These are phyloP conservation scores for Fusarium tanahbumbuense DNA, from an alignment of 2,329 filamentous ascomycete genomes.

Conservation along the genomic window DNA sequence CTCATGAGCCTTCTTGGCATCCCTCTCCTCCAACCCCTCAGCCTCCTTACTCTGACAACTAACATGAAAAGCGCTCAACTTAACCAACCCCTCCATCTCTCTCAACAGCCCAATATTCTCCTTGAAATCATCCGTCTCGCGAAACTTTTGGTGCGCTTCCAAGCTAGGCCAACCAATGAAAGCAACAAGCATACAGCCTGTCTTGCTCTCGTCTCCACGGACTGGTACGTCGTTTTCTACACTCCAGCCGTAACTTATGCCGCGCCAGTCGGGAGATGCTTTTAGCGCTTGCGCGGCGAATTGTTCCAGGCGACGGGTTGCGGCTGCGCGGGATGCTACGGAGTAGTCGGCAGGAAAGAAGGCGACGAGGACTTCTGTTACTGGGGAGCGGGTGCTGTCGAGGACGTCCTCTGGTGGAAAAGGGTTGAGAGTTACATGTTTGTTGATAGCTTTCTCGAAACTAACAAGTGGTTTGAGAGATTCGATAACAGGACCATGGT, in stretches of 20 bases:
- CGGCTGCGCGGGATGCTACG: slow-evolving; percentile 31
- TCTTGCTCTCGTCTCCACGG: slow-evolving; percentile 44
- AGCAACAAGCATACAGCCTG: slow-evolving; percentile 40
- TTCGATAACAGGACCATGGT: slow-evolving; percentile 30
- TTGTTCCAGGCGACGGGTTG: slow-evolving; percentile 30
- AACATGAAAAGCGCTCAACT: slow-evolving; percentile 40
- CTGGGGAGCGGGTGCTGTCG: slow-evolving; percentile 31
- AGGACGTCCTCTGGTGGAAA: slow-evolving; percentile 41
- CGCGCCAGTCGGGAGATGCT: slow-evolving; percentile 35
- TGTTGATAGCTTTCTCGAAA: slow-evolving; percentile 32
- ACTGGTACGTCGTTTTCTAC: slow-evolving; percentile 49
- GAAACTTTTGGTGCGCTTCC: slow-evolving; percentile 52
- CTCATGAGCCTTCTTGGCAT: slow-evolving; percentile 25
- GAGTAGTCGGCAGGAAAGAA: slow-evolving; percentile 41
- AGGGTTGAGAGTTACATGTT: slow-evolving; percentile 40
- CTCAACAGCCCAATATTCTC: slow-evolving; percentile 46
- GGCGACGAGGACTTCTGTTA: slow-evolving; percentile 39
- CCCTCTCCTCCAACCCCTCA: slow-evolving; percentile 5
- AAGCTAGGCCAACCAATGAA: slow-evolving; percentile 55
- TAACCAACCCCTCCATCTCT: slow-evolving; percentile 38
- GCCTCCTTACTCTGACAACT: slow-evolving; percentile 36
- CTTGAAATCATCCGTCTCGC: slow-evolving; percentile 52
- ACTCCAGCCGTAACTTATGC: slow-evolving; percentile 49
- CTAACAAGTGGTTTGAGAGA: slow-evolving; percentile 33
- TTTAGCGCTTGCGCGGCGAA: slow-evolving; percentile 36